Base-by-base conservation (phyloP, 1,284 basidiomycete genomes). In the Ceratobasidium sp. region DNA sequence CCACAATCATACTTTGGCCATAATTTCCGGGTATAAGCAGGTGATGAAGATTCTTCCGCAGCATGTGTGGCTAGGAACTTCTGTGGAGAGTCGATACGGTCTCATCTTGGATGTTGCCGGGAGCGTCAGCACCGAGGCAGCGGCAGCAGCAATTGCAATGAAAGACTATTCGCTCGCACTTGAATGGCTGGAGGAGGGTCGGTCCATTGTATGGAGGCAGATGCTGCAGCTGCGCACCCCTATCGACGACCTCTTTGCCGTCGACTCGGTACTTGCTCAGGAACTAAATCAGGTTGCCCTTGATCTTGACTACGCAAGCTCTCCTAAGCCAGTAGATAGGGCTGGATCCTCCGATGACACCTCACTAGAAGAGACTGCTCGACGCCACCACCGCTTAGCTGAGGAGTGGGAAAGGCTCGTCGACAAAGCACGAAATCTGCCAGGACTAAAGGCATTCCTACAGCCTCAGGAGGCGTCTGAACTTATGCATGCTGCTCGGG, bases 131-230 rank as follows among this genome's bases (percentile, higher is more conserved):
- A 11, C 38, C 6, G 49, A 44, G 14, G 64, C 64, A 7, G 64
- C 52, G 8, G 32, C 64, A 6, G 8, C 16, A 0, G 64, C 64
- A 8, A 44, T 67, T 23, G 23, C 23, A 9, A 1, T 21, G 6
- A 7, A 30, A 9, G 21, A 35, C 14, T 44, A 26, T 28, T 52
- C 32, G 13, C 1, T 57, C 9, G 66, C 66, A 14, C 52, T 58
- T 21, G 66, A 69, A 16, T 69, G 66, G 66, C 50, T 69, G 0
- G 66, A 69, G 18, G 46, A 54, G 18, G 66, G 52, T 1, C 38
- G 66, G 23, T 32, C 41, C 11, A 23, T 69, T 18, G 54, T 69
- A 5, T 69, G 66, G 66, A 58, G 35, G 2, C 66, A 69, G 18
- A 47, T 46, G 13, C 2, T 21, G 4, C 26, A 44, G 30, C 66